phyloP scores from a whole-genome alignment of 257 asterid genomes.

The Forsythia suspensa region DNA sequence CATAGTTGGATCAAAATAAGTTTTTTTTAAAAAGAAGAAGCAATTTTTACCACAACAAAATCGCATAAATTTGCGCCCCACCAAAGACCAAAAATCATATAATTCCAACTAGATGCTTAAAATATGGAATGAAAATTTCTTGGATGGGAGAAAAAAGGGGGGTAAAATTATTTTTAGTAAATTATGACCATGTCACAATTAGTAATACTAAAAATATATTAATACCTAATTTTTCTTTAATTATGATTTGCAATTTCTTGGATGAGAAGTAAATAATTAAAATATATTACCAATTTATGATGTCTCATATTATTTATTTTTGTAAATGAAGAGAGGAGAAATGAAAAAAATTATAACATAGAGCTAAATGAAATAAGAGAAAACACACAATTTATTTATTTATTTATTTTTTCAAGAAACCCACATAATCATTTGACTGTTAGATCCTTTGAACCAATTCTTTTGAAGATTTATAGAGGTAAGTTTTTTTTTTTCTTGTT shows the following conservation, averaged over 20 bases:
- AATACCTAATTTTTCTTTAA: not conserved
- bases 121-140: slow-evolving; percentile 24
- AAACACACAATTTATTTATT: not conserved
- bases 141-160: slow-evolving; percentile 17
- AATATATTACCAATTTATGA: not conserved
- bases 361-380: not conserved
- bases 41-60: not conserved
- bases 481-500: not conserved
- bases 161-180: slow-evolving; percentile 15
- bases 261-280: not conserved
- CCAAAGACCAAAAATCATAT: slow-evolving; percentile 11
- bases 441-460: not conserved
- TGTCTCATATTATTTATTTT: not conserved
- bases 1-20: not conserved
- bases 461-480: slow-evolving; percentile 34
- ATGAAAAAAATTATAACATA: not conserved
- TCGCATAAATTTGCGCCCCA: slow-evolving; percentile 18
- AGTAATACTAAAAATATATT: not conserved
- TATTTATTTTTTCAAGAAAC: not conserved
- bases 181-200: not conserved
- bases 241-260: slow-evolving; percentile 8
- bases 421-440: not conserved
- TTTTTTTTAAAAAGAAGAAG: not conserved
- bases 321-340: not conserved
- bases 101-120: slow-evolving; percentile 33